Evolutionary conservation across 2,329 filamentous ascomycete species (phyloP), one percentile per base, ranked within the genome.

Genomic region (Exophiala spinifera): DNA sequence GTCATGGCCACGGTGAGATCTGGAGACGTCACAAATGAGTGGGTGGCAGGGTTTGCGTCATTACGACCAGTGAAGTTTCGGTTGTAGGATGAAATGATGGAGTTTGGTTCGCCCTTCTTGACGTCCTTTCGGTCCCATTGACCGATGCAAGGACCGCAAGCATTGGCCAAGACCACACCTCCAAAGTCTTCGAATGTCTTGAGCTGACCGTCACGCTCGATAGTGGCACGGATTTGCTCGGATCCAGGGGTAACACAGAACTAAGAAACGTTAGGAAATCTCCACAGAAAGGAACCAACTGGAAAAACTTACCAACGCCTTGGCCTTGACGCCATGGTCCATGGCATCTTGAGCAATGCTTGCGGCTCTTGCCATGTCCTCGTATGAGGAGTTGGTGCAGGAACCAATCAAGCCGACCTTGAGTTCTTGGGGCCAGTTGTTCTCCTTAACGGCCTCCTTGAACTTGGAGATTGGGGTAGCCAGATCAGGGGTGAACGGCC

Each of bases 1-100:
- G 87, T 85, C 79, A 96, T 77, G 63, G 91, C 91, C 50, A 95
- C 89, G 40, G 95, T 90, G 59, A 96, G 79, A 71, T 96, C 91
- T 53, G 91, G 91, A 5, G 90, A 95, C 61, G 91, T 87, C 64
- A 95, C 91, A 74, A 96, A 96, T 55, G 89, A 89, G 79, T 95
- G 91, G 48, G 91, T 96, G 51, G 90, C 90, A 37, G 91, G 91
- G 82, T 96, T 97, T 64, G 89, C 91, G 66, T 96, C 91, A 74
- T 97, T 97, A 72, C 94, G 90, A 64, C 92, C 92, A 59, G 92
- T 97, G 80, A 99, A 97, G 85, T 99, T 97, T 76, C 94, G 91
- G 87, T 99, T 99, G 86, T 96, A 99, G 23, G 94, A 97, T 44
- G 91, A 96, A 72, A 99, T 80, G 73, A 99, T 99, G 5, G 91